A percentile compares a stretch with the other conserved stretches of the same genome.
These are phyloP conservation scores for Penicilliopsis zonata DNA, from an alignment of 495 filamentous ascomycete genomes.

Conservation along the genomic window DNA sequence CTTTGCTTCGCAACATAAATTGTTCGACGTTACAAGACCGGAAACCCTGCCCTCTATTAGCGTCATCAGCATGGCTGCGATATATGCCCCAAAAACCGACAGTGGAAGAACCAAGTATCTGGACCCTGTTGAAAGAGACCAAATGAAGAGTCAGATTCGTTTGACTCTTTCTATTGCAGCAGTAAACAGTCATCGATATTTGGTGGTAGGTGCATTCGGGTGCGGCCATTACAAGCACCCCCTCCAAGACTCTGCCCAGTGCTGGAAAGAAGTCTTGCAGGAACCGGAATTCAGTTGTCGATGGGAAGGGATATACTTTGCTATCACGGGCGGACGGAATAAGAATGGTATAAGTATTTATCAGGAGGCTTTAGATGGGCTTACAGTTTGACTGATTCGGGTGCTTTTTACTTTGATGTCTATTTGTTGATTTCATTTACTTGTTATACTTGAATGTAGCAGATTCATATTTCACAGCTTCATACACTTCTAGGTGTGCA, in stretches of 20 bases:
- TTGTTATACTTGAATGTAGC: not conserved
- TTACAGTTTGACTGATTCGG: not conserved
- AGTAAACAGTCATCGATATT: slow-evolving; percentile 32
- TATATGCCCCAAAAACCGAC: slow-evolving; percentile 28
- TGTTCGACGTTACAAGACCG: slow-evolving; percentile 22
- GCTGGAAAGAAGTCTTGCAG: slow-evolving; percentile 45
- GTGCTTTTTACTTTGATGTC: not conserved
- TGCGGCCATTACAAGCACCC: slow-evolving; percentile 56
- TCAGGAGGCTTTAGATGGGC: slow-evolving; percentile 26
- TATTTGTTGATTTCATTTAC: not conserved
- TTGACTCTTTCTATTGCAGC: slow-evolving; percentile 42
- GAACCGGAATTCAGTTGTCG: slow-evolving; percentile 41
- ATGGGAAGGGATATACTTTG: slow-evolving; percentile 24
- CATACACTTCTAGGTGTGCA: not conserved
- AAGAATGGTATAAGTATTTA: slow-evolving; percentile 45
- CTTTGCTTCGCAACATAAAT: slow-evolving; percentile 21
- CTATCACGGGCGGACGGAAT: slow-evolving; percentile 14
- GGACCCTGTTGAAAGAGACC: slow-evolving; percentile 26
- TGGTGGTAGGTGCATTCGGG: slow-evolving; percentile 56
- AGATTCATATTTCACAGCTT: not conserved
- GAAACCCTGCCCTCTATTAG: slow-evolving; percentile 37
- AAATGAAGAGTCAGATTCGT: slow-evolving; percentile 47
- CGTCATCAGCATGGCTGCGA: slow-evolving; percentile 46
- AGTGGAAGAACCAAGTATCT: slow-evolving; percentile 14
- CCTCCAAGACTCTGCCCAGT: slow-evolving; percentile 43